Percentiles rank a stretch among this genome's conserved stretches.
These are phyloP conservation scores for Funneliformis caledonium DNA, from an alignment of 371 early-diverging fungal genomes.

Conservation along the genomic window DNA sequence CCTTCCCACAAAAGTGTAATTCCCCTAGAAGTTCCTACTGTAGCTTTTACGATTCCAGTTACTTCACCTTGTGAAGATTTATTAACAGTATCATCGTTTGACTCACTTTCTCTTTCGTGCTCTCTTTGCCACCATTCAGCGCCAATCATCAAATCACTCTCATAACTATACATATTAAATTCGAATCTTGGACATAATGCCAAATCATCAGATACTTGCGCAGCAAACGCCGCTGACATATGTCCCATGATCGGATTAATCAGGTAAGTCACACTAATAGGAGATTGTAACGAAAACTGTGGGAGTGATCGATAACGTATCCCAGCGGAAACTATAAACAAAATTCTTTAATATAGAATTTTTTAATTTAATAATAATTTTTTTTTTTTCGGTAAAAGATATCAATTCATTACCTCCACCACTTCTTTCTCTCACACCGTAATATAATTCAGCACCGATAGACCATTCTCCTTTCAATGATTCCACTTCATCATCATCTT, in stretches of 20 bases:
- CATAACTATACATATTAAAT: slow-evolving; percentile 87
- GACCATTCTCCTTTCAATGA: slow-evolving; percentile 66
- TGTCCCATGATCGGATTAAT: slow-evolving; percentile 91
- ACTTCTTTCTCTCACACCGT: slow-evolving; percentile 80
- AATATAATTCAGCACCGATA: slow-evolving; percentile 82
- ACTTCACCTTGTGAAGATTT: slow-evolving; percentile 46
- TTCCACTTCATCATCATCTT: slow-evolving; percentile 27
- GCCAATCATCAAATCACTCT: slow-evolving; percentile 84
- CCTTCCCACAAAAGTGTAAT: slow-evolving; percentile 73
- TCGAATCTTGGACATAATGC: slow-evolving; percentile 82
- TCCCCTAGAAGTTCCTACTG: slow-evolving; percentile 58
- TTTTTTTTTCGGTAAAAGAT: no score
- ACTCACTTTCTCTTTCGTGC: slow-evolving; percentile 40
- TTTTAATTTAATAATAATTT: no score
- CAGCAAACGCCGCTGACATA: slow-evolving; percentile 78
- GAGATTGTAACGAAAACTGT: slow-evolving; percentile 45
- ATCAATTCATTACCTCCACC: slow-evolving; percentile 70
- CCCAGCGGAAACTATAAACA: slow-evolving; percentile 60
- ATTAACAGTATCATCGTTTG: slow-evolving; percentile 33
- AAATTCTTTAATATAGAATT: background rate
- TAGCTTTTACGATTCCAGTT: slow-evolving; percentile 67
- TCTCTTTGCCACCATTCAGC: slow-evolving; percentile 72
- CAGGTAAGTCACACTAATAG: slow-evolving; percentile 62
- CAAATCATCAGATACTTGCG: slow-evolving; percentile 70
- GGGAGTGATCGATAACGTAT: slow-evolving; percentile 71